Base-by-base conservation (phyloP, 2,329 filamentous ascomycete genomes). In the Zasmidium angulare region DNA sequence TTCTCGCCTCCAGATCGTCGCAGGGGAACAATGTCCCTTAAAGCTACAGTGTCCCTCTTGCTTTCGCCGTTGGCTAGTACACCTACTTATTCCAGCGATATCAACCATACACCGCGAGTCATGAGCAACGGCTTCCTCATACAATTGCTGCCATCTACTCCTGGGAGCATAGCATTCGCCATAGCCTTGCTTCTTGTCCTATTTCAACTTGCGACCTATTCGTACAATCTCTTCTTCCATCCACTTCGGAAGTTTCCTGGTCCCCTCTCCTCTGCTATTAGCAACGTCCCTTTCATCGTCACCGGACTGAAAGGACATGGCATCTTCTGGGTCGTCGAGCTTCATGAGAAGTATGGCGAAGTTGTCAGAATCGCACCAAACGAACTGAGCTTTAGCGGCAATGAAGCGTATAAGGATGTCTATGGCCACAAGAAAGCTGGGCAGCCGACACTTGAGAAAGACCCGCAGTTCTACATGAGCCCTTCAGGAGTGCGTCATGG, bases 281-380 rank as follows among this genome's bases (percentile, higher is more conserved):
- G 46, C 19, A 48, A 9, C 12, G 29, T 64, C 4, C 62, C 62
- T n/a, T 46, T 36, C 20, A 50, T 46, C 19, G 53, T 48, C 29
- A 50, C 53, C 31, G 29, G 31, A 6, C 3, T 58, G 14, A 43
- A 43, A 12, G 65, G 65, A 17, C 55, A 24, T 6, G 52, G 60
- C 3, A 53, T 52, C 2, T 31, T 46, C 19, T 26, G 47, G 6
- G 48, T 66, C 49, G 31, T 58, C 24, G 31, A 56, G 4, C 59
- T 77, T 2, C 76, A 78, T 63, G 59, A 66, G 1, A 58, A 66
- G 26, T 77, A 78, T 61, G 79, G 79, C 12, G 69, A 71, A 1
- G 71, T 80, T n/a, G 78, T 82, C 6, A 76, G 81, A 10, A 69
- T 81, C 43, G 74, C 72, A 2, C 79, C 80, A 1, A 73, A 79